Evolutionary conservation across 257 asterid genomes (phyloP), one percentile per base, ranked within the genome.

Genomic region (Petunia axillaris): DNA sequence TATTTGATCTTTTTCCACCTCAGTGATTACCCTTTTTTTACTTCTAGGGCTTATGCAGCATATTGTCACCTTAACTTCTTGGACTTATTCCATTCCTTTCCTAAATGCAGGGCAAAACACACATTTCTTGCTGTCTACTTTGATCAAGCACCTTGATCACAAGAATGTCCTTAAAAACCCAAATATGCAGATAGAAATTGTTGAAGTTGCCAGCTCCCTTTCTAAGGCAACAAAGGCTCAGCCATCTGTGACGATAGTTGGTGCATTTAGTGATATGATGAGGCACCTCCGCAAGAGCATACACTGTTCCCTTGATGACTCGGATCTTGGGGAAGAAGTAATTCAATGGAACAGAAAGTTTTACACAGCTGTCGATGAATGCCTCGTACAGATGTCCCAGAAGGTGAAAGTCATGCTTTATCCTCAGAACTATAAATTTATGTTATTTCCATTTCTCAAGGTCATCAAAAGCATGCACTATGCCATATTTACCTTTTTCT

Each of bases 241-340:
- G 85, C 82, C 91, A 44, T 91, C 96, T 79, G 89, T 83, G 80
- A 89, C 88, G 76, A 87, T 90, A 78, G 54, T 90, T 85, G 93
- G 94, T 81, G 93, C 91, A 40, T 90, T 90, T 82, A 86, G 93
- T 89, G 96, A 91, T 87, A 90, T 91, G 93, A 84, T 88, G 96
- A 86, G 96, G 78, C 96, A 91, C 84, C 80, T 91, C 87, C 82
- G 93, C 87, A 91, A 90, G 83, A 88, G 90, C 85, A 90, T 90
- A 82, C 89, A 87, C 87, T 88, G 88, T 82, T 86, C 93, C 75
- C 84, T 85, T 83, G 88, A 87, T 88, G 93, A 87, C 81, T 87
- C 96, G 8, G 88, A 82, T 80, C 87, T 84, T 10, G 93, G 93
- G 83, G 96, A 90, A 66, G 96, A 90, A 80, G 81, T 84, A 79